Conservation (phyloP, 345 rosid genomes). For the Iberis pinnata region DNA sequence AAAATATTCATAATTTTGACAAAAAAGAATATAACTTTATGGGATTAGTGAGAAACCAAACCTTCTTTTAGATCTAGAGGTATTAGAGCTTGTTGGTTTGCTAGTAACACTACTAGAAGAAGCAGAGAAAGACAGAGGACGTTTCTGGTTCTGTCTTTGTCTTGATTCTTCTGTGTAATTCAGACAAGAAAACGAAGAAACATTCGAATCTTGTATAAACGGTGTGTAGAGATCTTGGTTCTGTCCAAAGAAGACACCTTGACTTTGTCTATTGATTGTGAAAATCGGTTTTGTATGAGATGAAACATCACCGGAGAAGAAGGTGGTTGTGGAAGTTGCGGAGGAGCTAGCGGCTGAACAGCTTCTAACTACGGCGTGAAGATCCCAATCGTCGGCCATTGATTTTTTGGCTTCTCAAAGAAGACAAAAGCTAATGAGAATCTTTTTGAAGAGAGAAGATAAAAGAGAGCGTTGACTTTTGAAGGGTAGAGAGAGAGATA, state of each 20-base stretch:
- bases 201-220: slow-evolving; percentile 42
- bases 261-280: slow-evolving; percentile 17
- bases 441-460: slow-evolving; percentile 28
- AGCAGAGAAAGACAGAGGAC: slow-evolving; percentile 29
- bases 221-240: slow-evolving; percentile 72
- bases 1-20: background rate
- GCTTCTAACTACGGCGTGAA: slow-evolving; percentile 87
- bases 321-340: slow-evolving; percentile 26
- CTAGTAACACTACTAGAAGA: slow-evolving; percentile 31
- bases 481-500: slow-evolving; percentile 17
- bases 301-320: slow-evolving; percentile 16
- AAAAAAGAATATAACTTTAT: background rate
- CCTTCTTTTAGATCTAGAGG: slow-evolving; percentile 88
- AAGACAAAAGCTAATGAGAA: slow-evolving; percentile 34
- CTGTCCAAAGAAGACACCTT: slow-evolving; percentile 38
- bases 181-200: slow-evolving; percentile 37
- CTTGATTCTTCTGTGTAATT: slow-evolving; percentile 28
- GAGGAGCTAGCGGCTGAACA: slow-evolving; percentile 40
- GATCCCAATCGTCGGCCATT: slow-evolving; percentile 94
- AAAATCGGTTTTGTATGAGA: slow-evolving; percentile 17
- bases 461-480: slow-evolving; percentile 82
- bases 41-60: slow-evolving; percentile 6
- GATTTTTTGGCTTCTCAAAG: background rate
- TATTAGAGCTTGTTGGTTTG: slow-evolving; percentile 39
- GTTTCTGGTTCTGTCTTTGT: slow-evolving; percentile 29